Conservation (phyloP, 108 stramenopile species). For the Bacterosira constricta region DNA sequence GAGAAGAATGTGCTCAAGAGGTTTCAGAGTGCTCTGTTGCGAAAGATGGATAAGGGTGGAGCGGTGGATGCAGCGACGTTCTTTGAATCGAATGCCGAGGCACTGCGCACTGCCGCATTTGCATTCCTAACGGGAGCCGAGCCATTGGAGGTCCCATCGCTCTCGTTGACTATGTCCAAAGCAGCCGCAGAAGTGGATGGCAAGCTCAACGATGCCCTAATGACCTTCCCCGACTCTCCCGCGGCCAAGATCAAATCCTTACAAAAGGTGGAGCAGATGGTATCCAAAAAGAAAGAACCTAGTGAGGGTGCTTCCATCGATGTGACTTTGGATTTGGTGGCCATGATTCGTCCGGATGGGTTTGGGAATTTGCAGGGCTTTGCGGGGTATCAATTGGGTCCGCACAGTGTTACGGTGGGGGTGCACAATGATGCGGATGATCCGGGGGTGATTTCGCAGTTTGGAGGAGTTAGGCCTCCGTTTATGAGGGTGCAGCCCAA, state of each 20-base stretch:
- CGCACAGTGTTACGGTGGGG: conserved; percentile 83
- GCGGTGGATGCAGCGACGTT: conserved; percentile 34
- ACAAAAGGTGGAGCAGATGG: conserved; percentile 59
- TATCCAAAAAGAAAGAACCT: conserved; percentile 74
- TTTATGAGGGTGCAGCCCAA: conserved; percentile 88
- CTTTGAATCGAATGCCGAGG: conserved; percentile 66
- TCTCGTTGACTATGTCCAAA: conserved; percentile 71
- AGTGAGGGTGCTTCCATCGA: conserved; percentile 64
- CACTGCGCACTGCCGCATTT: conserved; percentile 64
- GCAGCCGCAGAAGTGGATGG: conserved; percentile 67
- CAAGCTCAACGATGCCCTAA: conserved; percentile 65
- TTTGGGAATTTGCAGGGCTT: conserved; percentile 90
- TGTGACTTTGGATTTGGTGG: conserved; percentile 77
- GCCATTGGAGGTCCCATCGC: conserved; percentile 70
- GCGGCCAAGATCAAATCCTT: conserved; percentile 71
- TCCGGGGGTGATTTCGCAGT: conserved; percentile 79
- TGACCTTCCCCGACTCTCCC: conserved; percentile 75
- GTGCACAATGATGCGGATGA: conserved; percentile 91
- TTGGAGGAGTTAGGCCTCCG: conserved; percentile 88
- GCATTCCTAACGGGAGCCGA: conserved; percentile 58
- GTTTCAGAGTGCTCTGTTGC: conserved; percentile 61
- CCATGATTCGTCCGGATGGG: conserved; percentile 89
- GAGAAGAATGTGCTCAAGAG: conserved; percentile 62
- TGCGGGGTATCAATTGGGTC: conserved; percentile 80
- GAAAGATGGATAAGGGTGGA: conserved; percentile 43